phyloP scores from a whole-genome alignment of 768 basidiomycete species.

The Pulveroboletus sp. region DNA sequence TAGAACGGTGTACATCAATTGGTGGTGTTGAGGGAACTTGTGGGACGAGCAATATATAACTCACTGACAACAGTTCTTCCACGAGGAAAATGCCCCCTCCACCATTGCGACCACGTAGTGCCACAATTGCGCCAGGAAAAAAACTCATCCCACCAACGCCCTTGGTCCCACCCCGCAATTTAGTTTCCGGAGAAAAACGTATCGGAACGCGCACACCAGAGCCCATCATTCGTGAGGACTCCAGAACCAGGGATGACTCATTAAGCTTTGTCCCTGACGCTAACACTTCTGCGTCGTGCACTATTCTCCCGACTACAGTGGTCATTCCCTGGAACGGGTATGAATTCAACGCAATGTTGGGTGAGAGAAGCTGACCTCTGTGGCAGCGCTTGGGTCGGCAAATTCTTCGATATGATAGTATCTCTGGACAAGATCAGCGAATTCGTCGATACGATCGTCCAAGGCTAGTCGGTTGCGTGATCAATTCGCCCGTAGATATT shows the following conservation, averaged over 20 bases:
- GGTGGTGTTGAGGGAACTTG: background rate
- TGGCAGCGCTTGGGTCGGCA: slow-evolving; percentile 64
- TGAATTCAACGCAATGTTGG: background rate
- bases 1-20: slow-evolving; percentile 23
- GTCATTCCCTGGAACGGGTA: slow-evolving; percentile 48
- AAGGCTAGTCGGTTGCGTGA: slow-evolving; percentile 45
- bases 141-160: slow-evolving; percentile 66
- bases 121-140: slow-evolving; percentile 87
- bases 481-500: background rate
- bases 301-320: slow-evolving; percentile 68
- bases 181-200: slow-evolving; percentile 60
- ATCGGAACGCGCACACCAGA: slow-evolving; percentile 67
- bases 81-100: slow-evolving; percentile 85
- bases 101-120: slow-evolving; percentile 84
- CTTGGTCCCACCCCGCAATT: slow-evolving; percentile 57
- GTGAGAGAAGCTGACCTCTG: slow-evolving; percentile 39
- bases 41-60: slow-evolving; percentile 21
- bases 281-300: slow-evolving; percentile 58
- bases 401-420: slow-evolving; percentile 71
- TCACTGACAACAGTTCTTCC: slow-evolving; percentile 74
- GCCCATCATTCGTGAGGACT: slow-evolving; percentile 73
- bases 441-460: slow-evolving; percentile 84
- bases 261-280: slow-evolving; percentile 60
- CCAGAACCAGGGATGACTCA: slow-evolving; percentile 70
- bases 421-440: slow-evolving; percentile 64